Evolutionary conservation across 768 basidiomycete genomes (phyloP).

Genomic region (Suillus paluster): DNA sequence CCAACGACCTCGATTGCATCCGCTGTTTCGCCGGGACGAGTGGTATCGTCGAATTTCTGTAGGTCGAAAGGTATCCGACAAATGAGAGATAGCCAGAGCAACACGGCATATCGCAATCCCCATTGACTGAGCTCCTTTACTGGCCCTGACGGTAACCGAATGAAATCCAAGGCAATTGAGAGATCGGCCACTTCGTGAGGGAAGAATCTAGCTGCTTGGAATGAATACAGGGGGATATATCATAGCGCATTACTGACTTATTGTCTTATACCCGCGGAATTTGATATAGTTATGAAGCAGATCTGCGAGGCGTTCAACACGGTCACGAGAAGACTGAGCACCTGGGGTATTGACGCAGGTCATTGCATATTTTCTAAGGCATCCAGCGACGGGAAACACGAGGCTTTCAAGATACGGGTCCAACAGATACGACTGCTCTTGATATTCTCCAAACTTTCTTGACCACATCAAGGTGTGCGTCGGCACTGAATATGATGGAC

Average conservation of each 20-base stretch:
- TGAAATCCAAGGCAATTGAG: slow-evolving; percentile 70
- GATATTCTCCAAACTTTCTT: slow-evolving; percentile 81
- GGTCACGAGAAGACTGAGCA: slow-evolving; percentile 35
- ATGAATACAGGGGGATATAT: slow-evolving; percentile 17
- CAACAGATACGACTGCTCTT: slow-evolving; percentile 90
- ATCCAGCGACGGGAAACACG: slow-evolving; percentile 72
- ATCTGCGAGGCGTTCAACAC: slow-evolving; percentile 56
- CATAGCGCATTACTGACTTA: slow-evolving; percentile 61
- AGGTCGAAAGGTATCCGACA: slow-evolving; percentile 94
- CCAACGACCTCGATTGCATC: slow-evolving; percentile 59
- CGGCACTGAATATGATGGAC: slow-evolving; percentile 7
- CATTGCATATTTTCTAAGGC: slow-evolving; percentile 60
- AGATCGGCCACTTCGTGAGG: slow-evolving; percentile 91
- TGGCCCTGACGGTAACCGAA: slow-evolving; percentile 51
- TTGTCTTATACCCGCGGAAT: slow-evolving; percentile 87
- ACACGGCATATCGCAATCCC: slow-evolving; percentile 80
- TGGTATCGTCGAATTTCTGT: slow-evolving; percentile 76
- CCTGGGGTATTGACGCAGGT: slow-evolving; percentile 35
- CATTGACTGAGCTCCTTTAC: slow-evolving; percentile 57
- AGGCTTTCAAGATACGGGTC: slow-evolving; percentile 88
- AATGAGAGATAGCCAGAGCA: slow-evolving; percentile 94
- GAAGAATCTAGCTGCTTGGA: slow-evolving; percentile 80
- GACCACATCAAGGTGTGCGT: not conserved
- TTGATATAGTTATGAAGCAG: slow-evolving; percentile 85
- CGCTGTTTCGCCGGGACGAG: slow-evolving; percentile 57